A percentile compares a stretch with the other conserved stretches of the same genome.
Conservation (phyloP, 2,329 filamentous ascomycete genomes). For the Botryosphaeria dothidea region DNA sequence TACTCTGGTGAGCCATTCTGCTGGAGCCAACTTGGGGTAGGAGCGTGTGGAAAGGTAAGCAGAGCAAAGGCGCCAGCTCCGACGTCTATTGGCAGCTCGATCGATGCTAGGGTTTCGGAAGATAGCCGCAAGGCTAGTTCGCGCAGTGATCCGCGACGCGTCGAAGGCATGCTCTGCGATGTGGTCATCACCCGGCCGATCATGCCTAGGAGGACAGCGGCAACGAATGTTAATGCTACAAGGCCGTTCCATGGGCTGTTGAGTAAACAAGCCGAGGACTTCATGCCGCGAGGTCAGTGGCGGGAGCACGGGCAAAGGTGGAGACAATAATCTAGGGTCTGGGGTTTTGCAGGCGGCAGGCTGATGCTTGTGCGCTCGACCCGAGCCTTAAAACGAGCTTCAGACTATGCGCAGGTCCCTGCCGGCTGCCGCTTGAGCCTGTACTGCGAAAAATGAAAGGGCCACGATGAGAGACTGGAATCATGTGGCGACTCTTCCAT, state of each 20-base stretch:
- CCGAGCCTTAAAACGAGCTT: neutral
- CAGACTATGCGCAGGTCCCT: neutral
- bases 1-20: neutral
- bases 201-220: neutral
- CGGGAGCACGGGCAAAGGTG: neutral
- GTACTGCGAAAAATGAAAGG: neutral
- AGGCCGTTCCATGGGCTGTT: neutral
- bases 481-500: neutral
- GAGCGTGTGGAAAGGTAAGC: neutral
- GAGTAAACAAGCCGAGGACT: neutral
- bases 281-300: neutral
- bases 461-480: neutral
- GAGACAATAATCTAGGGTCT: neutral
- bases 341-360: neutral
- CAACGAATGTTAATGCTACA: neutral
- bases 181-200: neutral
- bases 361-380: neutral
- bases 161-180: neutral
- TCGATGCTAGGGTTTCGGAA: neutral
- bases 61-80: neutral
- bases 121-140: neutral
- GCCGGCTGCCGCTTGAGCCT: neutral
- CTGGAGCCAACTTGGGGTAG: neutral
- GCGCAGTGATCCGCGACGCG: neutral
- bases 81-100: neutral